Evolutionary conservation across 805 yeast genomes (phyloP).

Genomic region (Wickerhamomyces sydowiorum): DNA sequence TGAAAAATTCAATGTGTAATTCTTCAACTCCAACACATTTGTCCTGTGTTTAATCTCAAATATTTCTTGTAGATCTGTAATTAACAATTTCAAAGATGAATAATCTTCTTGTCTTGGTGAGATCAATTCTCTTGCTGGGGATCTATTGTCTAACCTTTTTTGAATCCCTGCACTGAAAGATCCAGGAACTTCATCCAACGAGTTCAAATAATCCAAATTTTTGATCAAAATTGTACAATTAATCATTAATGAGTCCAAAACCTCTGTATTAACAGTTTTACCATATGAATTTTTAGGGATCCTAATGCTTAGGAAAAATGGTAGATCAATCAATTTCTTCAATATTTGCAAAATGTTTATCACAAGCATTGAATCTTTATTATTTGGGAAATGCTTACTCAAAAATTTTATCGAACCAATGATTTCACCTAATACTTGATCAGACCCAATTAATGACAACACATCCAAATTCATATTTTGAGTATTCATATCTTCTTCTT

Average conservation of each 20-base stretch:
- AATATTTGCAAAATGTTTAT: constrained; percentile 13
- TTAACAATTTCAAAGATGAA: constrained; percentile 23
- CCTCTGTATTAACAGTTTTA: constrained; percentile 8
- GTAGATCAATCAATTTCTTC: constrained; percentile 15
- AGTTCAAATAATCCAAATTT: constrained; percentile 15
- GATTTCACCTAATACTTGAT: constrained; percentile 22
- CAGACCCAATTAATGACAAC: constrained; percentile 22
- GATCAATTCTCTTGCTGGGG: constrained; percentile 35
- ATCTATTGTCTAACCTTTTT: constrained; percentile 38
- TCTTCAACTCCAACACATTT: constrained; percentile 25
- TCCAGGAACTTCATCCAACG: constrained; percentile 24
- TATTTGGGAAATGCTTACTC: constrained; percentile 10
- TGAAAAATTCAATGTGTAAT: constrained; percentile 29
- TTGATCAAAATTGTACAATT: constrained; percentile 7
- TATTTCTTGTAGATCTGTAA: constrained; percentile 33
- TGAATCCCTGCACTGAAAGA: constrained; percentile 44
- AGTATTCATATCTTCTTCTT: constrained; percentile 71
- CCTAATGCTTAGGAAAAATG: constrained; percentile 10
- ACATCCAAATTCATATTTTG: constrained; percentile 52
- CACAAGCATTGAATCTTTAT: constrained; percentile 16
- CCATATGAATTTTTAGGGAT: constrained; percentile 8
- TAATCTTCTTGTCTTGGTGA: constrained; percentile 26
- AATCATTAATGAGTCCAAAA: constrained; percentile 8
- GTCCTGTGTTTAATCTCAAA: constrained; percentile 25
- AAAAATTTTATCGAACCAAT: constrained; percentile 30